Evolutionary conservation across 202 grass and related monocot species (phyloP).

Genomic region (Elaeis oleifera): DNA sequence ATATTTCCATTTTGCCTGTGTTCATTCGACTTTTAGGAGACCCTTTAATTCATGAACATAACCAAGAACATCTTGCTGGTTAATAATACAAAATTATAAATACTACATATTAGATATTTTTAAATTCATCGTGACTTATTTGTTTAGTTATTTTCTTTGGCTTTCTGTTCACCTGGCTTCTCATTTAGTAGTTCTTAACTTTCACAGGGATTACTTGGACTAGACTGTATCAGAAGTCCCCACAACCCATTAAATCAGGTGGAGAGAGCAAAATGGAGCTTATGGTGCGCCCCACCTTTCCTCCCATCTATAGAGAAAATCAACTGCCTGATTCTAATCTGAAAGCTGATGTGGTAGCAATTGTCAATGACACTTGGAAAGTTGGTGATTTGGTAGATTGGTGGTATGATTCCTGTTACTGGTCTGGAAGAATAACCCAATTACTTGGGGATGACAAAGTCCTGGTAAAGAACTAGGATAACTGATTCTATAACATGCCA

Average conservation of each 20-base stretch:
- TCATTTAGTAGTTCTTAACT: not conserved
- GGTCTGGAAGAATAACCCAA: constrained; percentile 18
- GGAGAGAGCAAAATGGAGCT: constrained; percentile 7
- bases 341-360: constrained; percentile 11
- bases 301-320: constrained; percentile 10
- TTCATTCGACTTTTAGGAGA: no score
- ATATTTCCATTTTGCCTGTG: no score
- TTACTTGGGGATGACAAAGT: constrained; percentile 18
- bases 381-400: constrained; percentile 28
- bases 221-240: constrained; percentile 11
- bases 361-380: constrained; percentile 20
- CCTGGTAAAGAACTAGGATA: not conserved
- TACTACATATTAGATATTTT: no score
- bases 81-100: no score
- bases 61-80: no score
- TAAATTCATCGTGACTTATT: no score
- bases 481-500: no score
- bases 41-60: no score
- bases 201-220: constrained; percentile 13
- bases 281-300: constrained; percentile 23
- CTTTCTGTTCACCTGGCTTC: no score
- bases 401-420: constrained; percentile 22
- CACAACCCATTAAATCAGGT: not conserved
- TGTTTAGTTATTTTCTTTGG: no score
- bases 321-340: not conserved